Base-by-base conservation (phyloP, 73 alveolate species). In the Uronychia binucleata region DNA sequence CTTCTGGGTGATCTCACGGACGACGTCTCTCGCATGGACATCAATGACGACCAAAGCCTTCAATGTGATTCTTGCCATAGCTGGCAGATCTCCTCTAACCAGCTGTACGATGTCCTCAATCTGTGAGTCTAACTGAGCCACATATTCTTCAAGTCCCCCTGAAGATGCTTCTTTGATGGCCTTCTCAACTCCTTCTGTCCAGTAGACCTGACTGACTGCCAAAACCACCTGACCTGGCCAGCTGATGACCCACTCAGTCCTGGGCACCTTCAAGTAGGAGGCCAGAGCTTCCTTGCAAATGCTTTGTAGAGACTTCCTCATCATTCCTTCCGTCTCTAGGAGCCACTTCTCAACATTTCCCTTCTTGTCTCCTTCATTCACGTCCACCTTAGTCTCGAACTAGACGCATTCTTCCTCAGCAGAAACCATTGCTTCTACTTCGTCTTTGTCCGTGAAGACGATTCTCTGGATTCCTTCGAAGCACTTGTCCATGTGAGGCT, bases 1-100 rank as follows among this genome's bases (percentile, higher is more conserved):
- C 83, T 97, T 96, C 78, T 90, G 92, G 57, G 92, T 95, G 58
- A 98, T 86, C 78, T 96, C 96, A 75, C 88, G 91, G 57, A 97
- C 99, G 35, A 98, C 99, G 91, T 99, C 99, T 85, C 99, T 94
- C 60, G 99, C 99, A 93, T 99, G 99, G 33, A 99, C 99, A 94
- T 99, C 99, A 33, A 98, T 94, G 35, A 98, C 99, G 86, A 99
- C 99, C 83, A 99, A 91, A 26, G 99, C 99, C 82, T 98, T 96
- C 67, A 98, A 87, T 35, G 99, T 99, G 28, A 95, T 92, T 89
- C 99, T 98, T 57, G 94, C 97, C 88, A 97, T 80, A 59, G 98
- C 94, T 59, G 99, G 93, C 34, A 99, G 95, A 80, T 98, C 98
- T 27, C 98, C 97, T 89, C 99, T 96, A 31, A 99, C 99, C 81